phyloP scores from a whole-genome alignment of 2,329 filamentous ascomycete genomes.

The Sarocladium oryzae region DNA sequence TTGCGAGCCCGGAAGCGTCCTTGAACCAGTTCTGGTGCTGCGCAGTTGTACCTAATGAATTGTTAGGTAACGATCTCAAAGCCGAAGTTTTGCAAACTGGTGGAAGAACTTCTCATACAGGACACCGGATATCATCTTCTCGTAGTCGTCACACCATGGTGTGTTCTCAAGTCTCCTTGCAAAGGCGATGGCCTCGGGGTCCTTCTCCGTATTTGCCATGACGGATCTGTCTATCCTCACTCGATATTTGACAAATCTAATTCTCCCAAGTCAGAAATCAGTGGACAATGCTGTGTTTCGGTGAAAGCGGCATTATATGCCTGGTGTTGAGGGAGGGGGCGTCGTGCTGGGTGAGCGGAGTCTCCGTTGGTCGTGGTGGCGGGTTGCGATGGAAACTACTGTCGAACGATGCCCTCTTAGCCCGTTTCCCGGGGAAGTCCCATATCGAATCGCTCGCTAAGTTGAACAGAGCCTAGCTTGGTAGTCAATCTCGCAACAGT shows the following conservation, averaged over 20 bases:
- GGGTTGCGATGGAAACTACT: not conserved
- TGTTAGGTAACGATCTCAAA: not conserved
- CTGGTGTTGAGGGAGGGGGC: not conserved
- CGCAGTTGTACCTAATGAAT: constrained; percentile 40
- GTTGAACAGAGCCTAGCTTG: not conserved
- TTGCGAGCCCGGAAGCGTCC: constrained; percentile 48
- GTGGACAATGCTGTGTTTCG: not conserved
- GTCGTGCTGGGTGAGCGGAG: not conserved
- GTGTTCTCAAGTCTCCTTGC: constrained; percentile 43
- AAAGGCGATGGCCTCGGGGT: constrained; percentile 33
- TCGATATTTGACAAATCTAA: not conserved
- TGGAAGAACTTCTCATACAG: constrained; percentile 32
- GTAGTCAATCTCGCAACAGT: not conserved
- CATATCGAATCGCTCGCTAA: not conserved
- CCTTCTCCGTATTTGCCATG: constrained; percentile 29
- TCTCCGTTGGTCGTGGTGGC: not conserved
- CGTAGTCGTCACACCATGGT: constrained; percentile 54
- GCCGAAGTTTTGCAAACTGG: not conserved
- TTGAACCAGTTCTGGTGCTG: constrained; percentile 39
- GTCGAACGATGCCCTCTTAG: not conserved
- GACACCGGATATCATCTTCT: constrained; percentile 59
- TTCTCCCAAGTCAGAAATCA: no score
- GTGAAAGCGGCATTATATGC: not conserved
- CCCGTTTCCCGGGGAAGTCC: not conserved
- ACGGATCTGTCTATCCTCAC: not conserved